Conservation (phyloP, 2,329 filamentous ascomycete species). For the Monosporascus cannonballus region DNA sequence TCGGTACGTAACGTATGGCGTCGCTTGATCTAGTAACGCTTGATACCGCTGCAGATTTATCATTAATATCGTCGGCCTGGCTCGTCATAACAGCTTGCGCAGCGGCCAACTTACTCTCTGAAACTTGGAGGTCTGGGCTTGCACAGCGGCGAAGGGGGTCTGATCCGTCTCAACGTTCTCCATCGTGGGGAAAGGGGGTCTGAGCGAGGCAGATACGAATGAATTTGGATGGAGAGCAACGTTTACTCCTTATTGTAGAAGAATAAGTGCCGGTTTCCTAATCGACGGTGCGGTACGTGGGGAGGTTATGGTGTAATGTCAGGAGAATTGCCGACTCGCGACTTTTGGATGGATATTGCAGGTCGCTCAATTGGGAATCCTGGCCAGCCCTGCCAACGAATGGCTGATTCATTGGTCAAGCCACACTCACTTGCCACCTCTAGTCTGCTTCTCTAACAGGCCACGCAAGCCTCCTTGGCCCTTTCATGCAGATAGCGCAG, state of each 20-base stretch:
- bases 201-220: too few relatives aligned
- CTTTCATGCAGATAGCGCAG: not conserved
- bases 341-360: too few relatives aligned
- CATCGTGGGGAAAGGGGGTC: conserved; percentile 44
- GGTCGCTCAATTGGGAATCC: too few relatives aligned
- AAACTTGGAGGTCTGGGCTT: conserved; percentile 72
- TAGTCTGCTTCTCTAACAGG: not conserved
- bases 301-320: too few relatives aligned
- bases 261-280: too few relatives aligned
- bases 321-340: too few relatives aligned
- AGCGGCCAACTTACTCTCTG: conserved; percentile 52
- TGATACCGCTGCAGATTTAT: conserved; percentile 69
- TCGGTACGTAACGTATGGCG: conserved; percentile 81
- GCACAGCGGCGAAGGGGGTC: conserved; percentile 87
- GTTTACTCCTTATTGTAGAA: too few relatives aligned
- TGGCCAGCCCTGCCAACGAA: not conserved
- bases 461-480: not conserved
- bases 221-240: too few relatives aligned
- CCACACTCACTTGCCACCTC: not conserved
- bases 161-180: conserved; percentile 81
- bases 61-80: conserved; percentile 1
- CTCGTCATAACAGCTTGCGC: not conserved
- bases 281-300: too few relatives aligned
- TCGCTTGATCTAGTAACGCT: conserved; percentile 87
- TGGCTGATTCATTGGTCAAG: not conserved